Evolutionary conservation across 371 early-diverging fungal species (phyloP).

Genomic region (Mortierella sp.): DNA sequence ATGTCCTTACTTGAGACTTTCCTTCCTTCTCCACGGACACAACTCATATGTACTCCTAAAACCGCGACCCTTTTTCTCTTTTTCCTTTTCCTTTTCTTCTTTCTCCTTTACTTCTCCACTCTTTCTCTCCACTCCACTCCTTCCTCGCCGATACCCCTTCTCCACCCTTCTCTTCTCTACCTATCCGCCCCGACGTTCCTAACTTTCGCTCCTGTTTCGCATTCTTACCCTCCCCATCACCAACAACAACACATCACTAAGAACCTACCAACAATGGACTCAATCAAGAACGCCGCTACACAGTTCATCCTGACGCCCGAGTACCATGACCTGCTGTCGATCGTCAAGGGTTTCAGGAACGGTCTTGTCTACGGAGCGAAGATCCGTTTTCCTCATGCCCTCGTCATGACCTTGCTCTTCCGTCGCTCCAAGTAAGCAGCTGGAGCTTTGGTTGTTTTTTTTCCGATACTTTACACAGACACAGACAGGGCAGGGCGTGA

Average conservation of each 20-base stretch:
- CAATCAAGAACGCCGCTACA: constrained; percentile 62
- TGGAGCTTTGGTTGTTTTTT: neutral
- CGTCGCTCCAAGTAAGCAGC: constrained; percentile 84
- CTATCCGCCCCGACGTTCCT: neutral
- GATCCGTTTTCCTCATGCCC: constrained; percentile 96
- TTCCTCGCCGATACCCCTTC: neutral
- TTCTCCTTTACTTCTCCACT: neutral
- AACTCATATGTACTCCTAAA: neutral
- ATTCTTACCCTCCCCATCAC: neutral
- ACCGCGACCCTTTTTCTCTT: neutral
- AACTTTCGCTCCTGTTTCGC: neutral
- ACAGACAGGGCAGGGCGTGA: neutral
- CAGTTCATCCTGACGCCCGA: constrained; percentile 76
- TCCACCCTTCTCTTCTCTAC: neutral
- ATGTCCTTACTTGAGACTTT: neutral
- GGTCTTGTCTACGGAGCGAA: constrained; percentile 98
- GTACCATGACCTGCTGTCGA: constrained; percentile 85
- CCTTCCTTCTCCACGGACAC: constrained; percentile 4
- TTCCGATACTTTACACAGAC: neutral
- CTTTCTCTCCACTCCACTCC: constrained; percentile 5
- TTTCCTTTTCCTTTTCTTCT: constrained; percentile 4
- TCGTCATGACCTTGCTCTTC: constrained; percentile 98
- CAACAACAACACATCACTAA: neutral
- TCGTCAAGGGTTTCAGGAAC: constrained; percentile 96
- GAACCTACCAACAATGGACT: constrained; percentile 31